phyloP scores from a whole-genome alignment of 208 protist species.

The Pavlovales sp. region DNA sequence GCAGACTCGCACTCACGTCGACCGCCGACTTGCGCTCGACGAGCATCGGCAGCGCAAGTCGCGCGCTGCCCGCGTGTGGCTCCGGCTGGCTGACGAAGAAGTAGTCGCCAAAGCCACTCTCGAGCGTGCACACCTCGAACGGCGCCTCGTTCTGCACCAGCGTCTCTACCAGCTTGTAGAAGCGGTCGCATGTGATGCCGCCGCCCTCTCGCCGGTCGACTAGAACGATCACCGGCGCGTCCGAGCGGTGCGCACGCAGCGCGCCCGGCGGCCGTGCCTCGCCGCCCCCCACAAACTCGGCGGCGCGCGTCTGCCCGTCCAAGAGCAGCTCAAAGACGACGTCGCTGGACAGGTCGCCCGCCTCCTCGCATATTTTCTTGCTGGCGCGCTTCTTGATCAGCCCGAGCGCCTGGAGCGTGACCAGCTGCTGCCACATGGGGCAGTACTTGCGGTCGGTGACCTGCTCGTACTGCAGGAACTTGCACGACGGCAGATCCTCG shows the following conservation, averaged over 20 bases:
- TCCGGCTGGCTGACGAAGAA: neutral
- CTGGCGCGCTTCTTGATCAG: neutral
- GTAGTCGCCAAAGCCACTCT: constrained; percentile 16
- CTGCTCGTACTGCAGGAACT: neutral
- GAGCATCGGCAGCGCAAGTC: neutral
- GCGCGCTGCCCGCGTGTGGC: neutral
- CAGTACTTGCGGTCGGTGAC: neutral
- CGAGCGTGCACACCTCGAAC: constrained; percentile 11
- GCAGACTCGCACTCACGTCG: neutral
- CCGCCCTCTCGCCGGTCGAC: constrained; percentile 20
- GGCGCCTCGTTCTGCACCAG: neutral
- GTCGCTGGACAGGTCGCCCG: neutral
- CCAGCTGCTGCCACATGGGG: neutral
- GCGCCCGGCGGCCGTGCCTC: neutral
- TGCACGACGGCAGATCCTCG: neutral
- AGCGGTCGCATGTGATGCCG: neutral
- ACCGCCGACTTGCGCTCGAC: constrained; percentile 1
- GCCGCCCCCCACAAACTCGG: neutral
- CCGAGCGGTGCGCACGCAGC: too few species aligned
- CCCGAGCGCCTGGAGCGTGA: neutral
- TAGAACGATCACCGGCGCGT: neutral
- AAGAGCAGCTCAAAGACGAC: neutral
- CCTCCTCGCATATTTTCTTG: neutral
- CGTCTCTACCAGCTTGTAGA: neutral
- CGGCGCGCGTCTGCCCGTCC: neutral